These are phyloP conservation scores for Beauveria caledonica DNA, from an alignment of 2,329 filamentous ascomycete genomes.

Conservation along the genomic window DNA sequence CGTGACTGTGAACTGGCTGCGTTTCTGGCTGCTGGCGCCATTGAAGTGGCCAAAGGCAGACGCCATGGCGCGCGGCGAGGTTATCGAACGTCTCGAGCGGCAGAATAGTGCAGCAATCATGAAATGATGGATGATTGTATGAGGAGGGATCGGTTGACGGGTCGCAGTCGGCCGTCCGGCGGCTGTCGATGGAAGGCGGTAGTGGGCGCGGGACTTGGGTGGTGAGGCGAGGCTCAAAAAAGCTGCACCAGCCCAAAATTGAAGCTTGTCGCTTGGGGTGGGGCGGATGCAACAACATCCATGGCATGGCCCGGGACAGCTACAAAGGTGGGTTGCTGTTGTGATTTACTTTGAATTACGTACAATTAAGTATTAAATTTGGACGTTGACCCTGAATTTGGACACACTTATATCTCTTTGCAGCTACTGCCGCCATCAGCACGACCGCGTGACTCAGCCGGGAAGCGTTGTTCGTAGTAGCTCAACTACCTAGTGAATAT, in stretches of 20 bases:
- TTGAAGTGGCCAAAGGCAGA: conserved; percentile 31
- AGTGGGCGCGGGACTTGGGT: not conserved
- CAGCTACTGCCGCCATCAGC: not conserved
- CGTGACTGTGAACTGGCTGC: conserved; percentile 51
- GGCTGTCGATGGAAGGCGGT: not conserved
- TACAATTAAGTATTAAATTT: not conserved
- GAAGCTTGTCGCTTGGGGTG: not conserved
- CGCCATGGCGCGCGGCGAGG: conserved; percentile 28
- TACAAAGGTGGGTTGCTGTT: not conserved
- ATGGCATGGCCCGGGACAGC: not conserved
- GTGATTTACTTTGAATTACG: not conserved
- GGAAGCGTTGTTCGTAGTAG: not conserved
- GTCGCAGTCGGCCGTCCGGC: conserved; percentile 1
- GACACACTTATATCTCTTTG: not conserved
- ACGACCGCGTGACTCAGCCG: conserved; percentile 8
- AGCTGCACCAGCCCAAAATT: not conserved
- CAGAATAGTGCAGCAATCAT: conserved; percentile 18
- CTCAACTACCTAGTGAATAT: not conserved
- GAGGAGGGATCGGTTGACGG: not conserved
- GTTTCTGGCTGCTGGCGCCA: conserved; percentile 22
- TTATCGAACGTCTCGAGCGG: conserved; percentile 16
- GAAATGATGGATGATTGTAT: conserved; percentile 6
- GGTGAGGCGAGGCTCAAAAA: conserved; percentile 1
- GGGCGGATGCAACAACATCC: not conserved
- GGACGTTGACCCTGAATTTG: not conserved